Conservation (phyloP, 768 basidiomycete species). For the Cystoderma amianthinum region DNA sequence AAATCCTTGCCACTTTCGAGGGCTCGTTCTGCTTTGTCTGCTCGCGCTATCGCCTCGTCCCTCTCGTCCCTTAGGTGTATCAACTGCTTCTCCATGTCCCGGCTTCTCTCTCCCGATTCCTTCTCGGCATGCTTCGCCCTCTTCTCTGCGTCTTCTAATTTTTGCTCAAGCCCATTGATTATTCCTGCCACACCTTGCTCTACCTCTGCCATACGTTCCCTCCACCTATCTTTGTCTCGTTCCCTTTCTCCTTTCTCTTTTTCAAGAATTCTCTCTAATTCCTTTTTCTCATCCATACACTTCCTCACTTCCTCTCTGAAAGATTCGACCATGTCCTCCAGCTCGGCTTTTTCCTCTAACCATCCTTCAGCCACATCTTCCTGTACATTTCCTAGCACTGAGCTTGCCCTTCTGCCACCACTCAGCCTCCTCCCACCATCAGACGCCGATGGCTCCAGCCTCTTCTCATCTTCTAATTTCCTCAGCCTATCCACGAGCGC, state of each 20-base stretch:
- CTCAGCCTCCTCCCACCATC: conserved; percentile 44
- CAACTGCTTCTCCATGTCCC: conserved; percentile 40
- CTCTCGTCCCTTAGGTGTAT: conserved; percentile 42
- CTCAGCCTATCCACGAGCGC: conserved; percentile 46
- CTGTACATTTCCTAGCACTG: conserved; percentile 48
- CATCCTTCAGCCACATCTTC: conserved; percentile 66
- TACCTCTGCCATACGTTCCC: conserved; percentile 63
- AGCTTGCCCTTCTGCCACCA: conserved; percentile 22
- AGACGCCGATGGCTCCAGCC: conserved; percentile 12
- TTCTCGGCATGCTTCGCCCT: conserved; percentile 32
- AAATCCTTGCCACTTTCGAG: conserved; percentile 63
- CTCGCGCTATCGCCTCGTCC: conserved; percentile 50
- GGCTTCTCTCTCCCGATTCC: conserved; percentile 24
- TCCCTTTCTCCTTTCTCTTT: conserved; percentile 51
- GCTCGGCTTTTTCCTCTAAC: conserved; percentile 62
- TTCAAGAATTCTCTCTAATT: conserved; percentile 37
- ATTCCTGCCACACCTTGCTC: conserved; percentile 65
- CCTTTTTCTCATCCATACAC: conserved; percentile 38
- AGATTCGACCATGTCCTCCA: conserved; percentile 44
- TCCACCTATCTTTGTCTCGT: conserved; percentile 65
- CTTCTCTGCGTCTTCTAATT: conserved; percentile 44
- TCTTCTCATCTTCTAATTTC: conserved; percentile 45
- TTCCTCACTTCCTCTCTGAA: conserved; percentile 42
- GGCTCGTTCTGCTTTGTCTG: conserved; percentile 55
- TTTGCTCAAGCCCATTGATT: conserved; percentile 56